Conservation (phyloP, 345 rosid genomes). For the Lepidium aucheri region DNA sequence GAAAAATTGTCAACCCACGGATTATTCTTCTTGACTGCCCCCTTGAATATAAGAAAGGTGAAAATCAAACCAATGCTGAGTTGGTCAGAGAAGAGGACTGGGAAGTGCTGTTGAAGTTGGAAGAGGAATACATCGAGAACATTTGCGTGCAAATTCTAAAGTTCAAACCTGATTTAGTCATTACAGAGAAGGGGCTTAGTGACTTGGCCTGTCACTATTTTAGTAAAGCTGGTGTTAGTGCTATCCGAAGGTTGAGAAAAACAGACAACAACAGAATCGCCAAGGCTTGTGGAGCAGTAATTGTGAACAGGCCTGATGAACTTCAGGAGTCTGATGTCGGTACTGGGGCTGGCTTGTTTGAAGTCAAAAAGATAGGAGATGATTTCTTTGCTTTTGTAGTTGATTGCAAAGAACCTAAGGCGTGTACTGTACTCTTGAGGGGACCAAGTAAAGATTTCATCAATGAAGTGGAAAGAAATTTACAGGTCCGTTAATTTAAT, state of each 20-base stretch:
- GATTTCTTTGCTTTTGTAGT: conserved; percentile 84
- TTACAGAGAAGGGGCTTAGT: conserved; percentile 95
- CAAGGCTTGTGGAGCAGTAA: conserved; percentile 90
- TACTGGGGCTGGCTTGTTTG: conserved; percentile 89
- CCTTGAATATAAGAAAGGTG: conserved; percentile 96
- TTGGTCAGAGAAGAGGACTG: conserved; percentile 90
- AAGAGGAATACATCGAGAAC: conserved; percentile 86
- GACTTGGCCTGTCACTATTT: conserved; percentile 92
- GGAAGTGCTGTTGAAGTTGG: conserved; percentile 78
- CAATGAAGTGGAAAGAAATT: conserved; percentile 94
- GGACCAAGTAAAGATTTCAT: conserved; percentile 98
- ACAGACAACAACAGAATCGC: conserved; percentile 90
- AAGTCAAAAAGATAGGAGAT: conserved; percentile 93
- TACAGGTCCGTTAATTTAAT: conserved; percentile 51
- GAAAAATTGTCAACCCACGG: conserved; percentile 81
- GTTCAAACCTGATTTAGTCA: conserved; percentile 86
- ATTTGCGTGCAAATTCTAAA: conserved; percentile 76
- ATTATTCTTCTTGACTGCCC: conserved; percentile 88
- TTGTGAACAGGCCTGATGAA: conserved; percentile 92
- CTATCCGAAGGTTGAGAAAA: conserved; percentile 92
- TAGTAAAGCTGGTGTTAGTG: conserved; percentile 93
- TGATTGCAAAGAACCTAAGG: conserved; percentile 93
- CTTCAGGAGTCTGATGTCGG: conserved; percentile 97
- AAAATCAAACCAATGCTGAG: conserved; percentile 96
- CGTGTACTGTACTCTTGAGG: conserved; percentile 87